These are phyloP conservation scores for Blakeslea trispora DNA, from an alignment of 371 early-diverging fungal genomes.

Conservation along the genomic window DNA sequence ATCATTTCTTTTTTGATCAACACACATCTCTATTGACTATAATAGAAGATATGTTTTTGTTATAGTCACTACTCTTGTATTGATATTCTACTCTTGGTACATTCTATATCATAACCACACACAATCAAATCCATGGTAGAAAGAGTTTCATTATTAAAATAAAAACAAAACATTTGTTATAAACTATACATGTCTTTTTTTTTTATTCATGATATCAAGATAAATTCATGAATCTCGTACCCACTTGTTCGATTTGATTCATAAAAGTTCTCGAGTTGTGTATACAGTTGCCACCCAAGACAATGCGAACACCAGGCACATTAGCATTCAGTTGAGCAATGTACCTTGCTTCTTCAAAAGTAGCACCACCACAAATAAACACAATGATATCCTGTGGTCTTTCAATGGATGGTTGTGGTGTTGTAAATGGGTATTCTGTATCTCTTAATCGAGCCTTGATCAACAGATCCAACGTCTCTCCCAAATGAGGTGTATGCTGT, in stretches of 20 bases:
- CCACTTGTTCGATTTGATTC: conserved; percentile 14
- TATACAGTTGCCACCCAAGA: conserved; percentile 89
- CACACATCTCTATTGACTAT: too few relatives aligned
- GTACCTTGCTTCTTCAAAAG: conserved; percentile 89
- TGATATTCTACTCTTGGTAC: too few relatives aligned
- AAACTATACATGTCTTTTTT: not conserved
- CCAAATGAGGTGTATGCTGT: conserved; percentile 88
- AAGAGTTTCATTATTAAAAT: too few relatives aligned
- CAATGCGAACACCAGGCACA: conserved; percentile 75
- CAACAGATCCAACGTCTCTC: conserved; percentile 72
- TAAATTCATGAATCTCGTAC: conserved; percentile 15
- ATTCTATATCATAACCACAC: too few relatives aligned
- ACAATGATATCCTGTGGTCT: conserved; percentile 94
- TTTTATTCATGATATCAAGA: conserved; percentile 8
- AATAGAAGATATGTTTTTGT: too few relatives aligned
- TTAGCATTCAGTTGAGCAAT: conserved; percentile 77
- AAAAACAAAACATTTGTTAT: too few relatives aligned
- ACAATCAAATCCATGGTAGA: too few relatives aligned
- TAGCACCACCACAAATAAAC: conserved; percentile 92
- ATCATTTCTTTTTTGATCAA: too few relatives aligned
- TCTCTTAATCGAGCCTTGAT: conserved; percentile 83
- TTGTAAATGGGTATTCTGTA: conserved; percentile 77
- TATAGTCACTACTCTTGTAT: too few relatives aligned
- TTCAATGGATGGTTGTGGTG: conserved; percentile 55
- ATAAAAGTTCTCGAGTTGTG: conserved; percentile 67